Conservation (phyloP, 1,284 basidiomycete genomes). For the Moesziomyces sp. region DNA sequence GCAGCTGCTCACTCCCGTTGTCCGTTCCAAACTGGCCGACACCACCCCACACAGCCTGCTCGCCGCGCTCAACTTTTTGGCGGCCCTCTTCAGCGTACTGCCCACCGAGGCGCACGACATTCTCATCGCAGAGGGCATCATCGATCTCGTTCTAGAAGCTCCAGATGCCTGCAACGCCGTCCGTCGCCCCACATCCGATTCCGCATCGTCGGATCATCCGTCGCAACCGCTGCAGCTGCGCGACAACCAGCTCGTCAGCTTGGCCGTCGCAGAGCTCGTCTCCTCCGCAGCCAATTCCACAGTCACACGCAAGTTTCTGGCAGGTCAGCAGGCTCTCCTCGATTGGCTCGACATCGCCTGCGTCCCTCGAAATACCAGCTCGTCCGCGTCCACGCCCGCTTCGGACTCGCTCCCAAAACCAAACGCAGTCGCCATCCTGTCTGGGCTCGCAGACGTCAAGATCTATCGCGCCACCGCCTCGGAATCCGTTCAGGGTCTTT, state of each 20-base stretch:
- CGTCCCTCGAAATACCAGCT: conserved; percentile 8
- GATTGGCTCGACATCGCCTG: conserved; percentile 42
- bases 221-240: not conserved
- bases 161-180: conserved; percentile 29
- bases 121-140: conserved; percentile 29
- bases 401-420: conserved; percentile 1
- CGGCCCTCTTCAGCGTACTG: conserved; percentile 34
- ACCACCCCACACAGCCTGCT: conserved; percentile 38
- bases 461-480: conserved; percentile 18
- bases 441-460: conserved; percentile 39
- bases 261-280: conserved; percentile 36
- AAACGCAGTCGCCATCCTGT: conserved; percentile 27
- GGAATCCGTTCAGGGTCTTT: conserved; percentile 22
- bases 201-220: not conserved
- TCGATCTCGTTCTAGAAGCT: conserved; percentile 33
- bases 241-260: conserved; percentile 20
- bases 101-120: conserved; percentile 34
- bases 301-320: conserved; percentile 27
- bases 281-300: conserved; percentile 35
- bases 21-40: conserved; percentile 36
- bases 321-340: conserved; percentile 31
- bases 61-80: conserved; percentile 35
- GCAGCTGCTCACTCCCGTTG: conserved; percentile 33
- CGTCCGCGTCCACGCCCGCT: not conserved
- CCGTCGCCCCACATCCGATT: not conserved